Evolutionary conservation across 2,329 filamentous ascomycete species (phyloP), one percentile per base, ranked within the genome.

Genomic region (Aquanectria penicillioides): DNA sequence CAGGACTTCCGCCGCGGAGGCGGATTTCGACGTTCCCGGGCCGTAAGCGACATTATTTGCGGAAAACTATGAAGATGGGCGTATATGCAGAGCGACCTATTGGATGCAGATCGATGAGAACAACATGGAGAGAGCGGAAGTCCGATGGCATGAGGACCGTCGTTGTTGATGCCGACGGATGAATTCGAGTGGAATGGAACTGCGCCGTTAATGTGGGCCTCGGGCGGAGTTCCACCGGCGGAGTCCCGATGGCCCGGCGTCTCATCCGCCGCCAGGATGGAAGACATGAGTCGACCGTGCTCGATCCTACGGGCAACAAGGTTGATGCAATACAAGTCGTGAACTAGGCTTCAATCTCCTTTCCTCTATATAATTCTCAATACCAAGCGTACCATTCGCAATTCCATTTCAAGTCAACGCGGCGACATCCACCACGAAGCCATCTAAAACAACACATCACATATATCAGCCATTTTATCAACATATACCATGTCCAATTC

Each of bases 1-100:
- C 85, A 88, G 4, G 86, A 83, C 71, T 86, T 87, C 41, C 84
- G 81, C 54, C 80, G 72, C 5, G 78, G 78, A 38, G 77, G 81
- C 28, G 79, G 80, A 70, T 81, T 81, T 22, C 62, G 72, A 50
- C 74, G 75, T 69, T 81, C 79, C 29, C 67, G 63, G 9, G 70
- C 57, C 23, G 72, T 71, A 15, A 73, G 64, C 1, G 73, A 74
- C 71, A 74, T 73, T 12, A 13, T 37, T 23, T 15, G 31, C 41
- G 40, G 38, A 33, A 28, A 29, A 22, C 5, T 5, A 40, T 17
- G 15, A 18, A 8, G 41, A 12, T 28, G 25, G 38, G 3, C 9
- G 11, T 5, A 23, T 9, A n/a, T 11, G 6, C 8, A 49, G 33
- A 25, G 12, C 13, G 6, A 43, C n/a, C 4, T 13, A 12, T 41